Percentiles rank a stretch among this genome's conserved stretches.
phyloP scores from a whole-genome alignment of 768 basidiomycete genomes.

The Tylopilus intermedius region DNA sequence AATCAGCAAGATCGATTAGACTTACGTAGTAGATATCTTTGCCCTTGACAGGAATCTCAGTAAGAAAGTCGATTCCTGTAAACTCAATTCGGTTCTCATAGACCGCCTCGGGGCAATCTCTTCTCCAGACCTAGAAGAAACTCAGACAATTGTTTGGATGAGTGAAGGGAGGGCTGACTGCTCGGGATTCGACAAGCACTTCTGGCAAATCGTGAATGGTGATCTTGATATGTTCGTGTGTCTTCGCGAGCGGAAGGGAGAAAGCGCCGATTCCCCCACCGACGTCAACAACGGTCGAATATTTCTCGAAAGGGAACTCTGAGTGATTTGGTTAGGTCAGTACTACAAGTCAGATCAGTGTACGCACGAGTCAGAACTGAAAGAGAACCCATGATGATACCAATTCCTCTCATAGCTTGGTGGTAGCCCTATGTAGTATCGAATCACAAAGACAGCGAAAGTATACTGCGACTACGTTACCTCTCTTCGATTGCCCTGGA shows the following conservation, averaged over 20 bases:
- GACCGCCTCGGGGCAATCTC: conserved; percentile 19
- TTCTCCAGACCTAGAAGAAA: conserved; percentile 19
- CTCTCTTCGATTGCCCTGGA: conserved; percentile 19
- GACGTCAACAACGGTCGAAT: conserved; percentile 31
- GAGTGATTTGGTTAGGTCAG: not conserved
- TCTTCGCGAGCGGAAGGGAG: conserved; percentile 27
- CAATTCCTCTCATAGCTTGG: conserved; percentile 21
- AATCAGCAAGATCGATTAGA: not conserved
- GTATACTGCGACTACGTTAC: conserved; percentile 1
- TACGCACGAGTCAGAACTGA: conserved; percentile 21
- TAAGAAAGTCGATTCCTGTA: conserved; percentile 28
- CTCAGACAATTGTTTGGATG: not conserved
- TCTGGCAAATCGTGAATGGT: conserved; percentile 16
- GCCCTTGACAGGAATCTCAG: conserved; percentile 5
- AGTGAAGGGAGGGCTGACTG: conserved; percentile 8
- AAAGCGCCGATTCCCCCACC: conserved; percentile 33
- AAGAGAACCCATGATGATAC: conserved; percentile 22
- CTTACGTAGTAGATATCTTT: conserved; percentile 31
- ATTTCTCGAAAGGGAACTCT: conserved; percentile 32
- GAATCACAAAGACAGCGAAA: not conserved
- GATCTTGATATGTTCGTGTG: conserved; percentile 20
- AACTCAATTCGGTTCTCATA: conserved; percentile 26
- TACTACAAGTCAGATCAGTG: not conserved
- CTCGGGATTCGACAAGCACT: conserved; percentile 19
- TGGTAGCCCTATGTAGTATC: conserved; percentile 18